phyloP scores from a whole-genome alignment of 345 rosid genomes.

The Dovyalis caffra region DNA sequence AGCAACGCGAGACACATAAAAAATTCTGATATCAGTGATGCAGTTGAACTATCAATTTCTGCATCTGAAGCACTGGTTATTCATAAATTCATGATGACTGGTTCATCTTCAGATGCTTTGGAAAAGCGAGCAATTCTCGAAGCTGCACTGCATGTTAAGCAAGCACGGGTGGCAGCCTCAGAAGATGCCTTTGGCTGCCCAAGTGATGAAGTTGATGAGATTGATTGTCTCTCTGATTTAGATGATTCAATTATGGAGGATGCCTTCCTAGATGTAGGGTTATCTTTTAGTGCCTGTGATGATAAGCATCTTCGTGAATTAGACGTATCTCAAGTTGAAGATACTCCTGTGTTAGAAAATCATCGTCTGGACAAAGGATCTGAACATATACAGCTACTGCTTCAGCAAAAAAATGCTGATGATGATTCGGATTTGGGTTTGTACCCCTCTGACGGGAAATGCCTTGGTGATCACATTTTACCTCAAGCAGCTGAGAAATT shows the following conservation, averaged over 20 bases:
- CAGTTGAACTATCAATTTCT: slow-evolving; percentile 58
- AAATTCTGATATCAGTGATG: slow-evolving; percentile 38
- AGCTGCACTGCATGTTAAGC: slow-evolving; percentile 54
- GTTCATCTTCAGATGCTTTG: slow-evolving; percentile 31
- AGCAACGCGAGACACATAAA: slow-evolving; percentile 18
- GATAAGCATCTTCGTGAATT: slow-evolving; percentile 21
- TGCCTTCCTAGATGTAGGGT: slow-evolving; percentile 56
- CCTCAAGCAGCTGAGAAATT: slow-evolving; percentile 24
- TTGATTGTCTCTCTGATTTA: slow-evolving; percentile 37
- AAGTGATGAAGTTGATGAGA: slow-evolving; percentile 31
- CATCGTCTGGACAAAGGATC: slow-evolving; percentile 10
- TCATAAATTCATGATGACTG: slow-evolving; percentile 45
- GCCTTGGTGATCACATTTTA: slow-evolving; percentile 14
- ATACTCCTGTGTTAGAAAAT: slow-evolving; percentile 38
- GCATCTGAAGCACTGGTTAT: slow-evolving; percentile 71
- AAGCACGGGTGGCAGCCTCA: slow-evolving; percentile 47
- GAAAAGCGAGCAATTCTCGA: slow-evolving; percentile 47
- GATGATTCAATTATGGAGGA: slow-evolving; percentile 47
- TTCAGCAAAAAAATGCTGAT: slow-evolving; percentile 12
- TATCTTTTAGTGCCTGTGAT: slow-evolving; percentile 24
- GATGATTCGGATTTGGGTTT: slow-evolving; percentile 17
- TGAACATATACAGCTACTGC: slow-evolving; percentile 6
- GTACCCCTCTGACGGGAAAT: slow-evolving; percentile 9
- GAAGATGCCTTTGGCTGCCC: slow-evolving; percentile 24
- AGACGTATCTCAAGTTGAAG: slow-evolving; percentile 47